Evolutionary conservation across 495 filamentous ascomycete species (phyloP).

Genomic region (Glarea lozoyensis): DNA sequence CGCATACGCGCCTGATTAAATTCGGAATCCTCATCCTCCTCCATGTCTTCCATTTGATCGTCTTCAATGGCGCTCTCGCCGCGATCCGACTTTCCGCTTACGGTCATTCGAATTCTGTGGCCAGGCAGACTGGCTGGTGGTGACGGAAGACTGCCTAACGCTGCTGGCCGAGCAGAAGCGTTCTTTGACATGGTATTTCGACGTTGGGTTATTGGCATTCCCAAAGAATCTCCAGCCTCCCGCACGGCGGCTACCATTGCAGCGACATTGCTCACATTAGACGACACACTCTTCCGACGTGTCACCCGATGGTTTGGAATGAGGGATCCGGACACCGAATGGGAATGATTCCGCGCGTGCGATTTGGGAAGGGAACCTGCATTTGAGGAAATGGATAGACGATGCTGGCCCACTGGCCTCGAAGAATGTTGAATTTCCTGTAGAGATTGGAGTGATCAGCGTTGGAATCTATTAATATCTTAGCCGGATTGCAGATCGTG

Average conservation of each 20-base stretch:
- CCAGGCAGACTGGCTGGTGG: conserved; percentile 38
- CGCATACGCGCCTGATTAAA: conserved; percentile 62
- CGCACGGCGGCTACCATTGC: conserved; percentile 67
- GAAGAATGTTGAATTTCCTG: conserved; percentile 23
- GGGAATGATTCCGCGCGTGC: conserved; percentile 60
- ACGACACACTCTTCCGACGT: conserved; percentile 86
- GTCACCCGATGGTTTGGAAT: conserved; percentile 79
- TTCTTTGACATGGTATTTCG: conserved; percentile 44
- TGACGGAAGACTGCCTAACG: conserved; percentile 45
- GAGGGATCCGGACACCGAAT: conserved; percentile 73
- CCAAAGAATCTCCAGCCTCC: conserved; percentile 47
- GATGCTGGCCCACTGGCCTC: conserved; percentile 19
- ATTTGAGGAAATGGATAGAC: conserved; percentile 19
- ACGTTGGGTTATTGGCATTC: conserved; percentile 35
- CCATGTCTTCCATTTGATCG: conserved; percentile 44
- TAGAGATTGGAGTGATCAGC: conserved; percentile 14
- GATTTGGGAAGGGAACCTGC: conserved; percentile 19
- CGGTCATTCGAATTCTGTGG: conserved; percentile 24
- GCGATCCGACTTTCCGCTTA: conserved; percentile 29
- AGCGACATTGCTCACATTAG: conserved; percentile 61
- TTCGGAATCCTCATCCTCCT: conserved; percentile 47
- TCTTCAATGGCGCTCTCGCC: conserved; percentile 53
- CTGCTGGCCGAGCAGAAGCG: conserved; percentile 29
- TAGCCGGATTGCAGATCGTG: background rate
- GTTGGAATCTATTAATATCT: conserved; percentile 17